A percentile compares a stretch with the other conserved stretches of the same genome.
Evolutionary conservation across 2,329 filamentous ascomycete genomes (phyloP).

Genomic region (Cladosporium sp.): DNA sequence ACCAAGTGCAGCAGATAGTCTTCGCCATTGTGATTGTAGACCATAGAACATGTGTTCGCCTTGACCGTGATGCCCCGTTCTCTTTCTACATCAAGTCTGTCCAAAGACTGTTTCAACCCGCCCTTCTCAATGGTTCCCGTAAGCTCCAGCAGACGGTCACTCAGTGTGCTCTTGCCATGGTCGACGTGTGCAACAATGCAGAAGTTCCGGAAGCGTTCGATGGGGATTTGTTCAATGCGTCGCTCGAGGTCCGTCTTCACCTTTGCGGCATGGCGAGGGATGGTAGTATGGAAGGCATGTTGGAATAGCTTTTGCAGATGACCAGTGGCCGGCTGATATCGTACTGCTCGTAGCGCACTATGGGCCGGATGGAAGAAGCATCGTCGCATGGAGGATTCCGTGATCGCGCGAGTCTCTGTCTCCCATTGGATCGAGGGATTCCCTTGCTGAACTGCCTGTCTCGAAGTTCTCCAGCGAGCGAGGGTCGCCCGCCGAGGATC

Average conservation of each 20-base stretch:
- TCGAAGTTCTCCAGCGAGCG: conserved; percentile 9
- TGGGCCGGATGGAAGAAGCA: conserved; percentile 38
- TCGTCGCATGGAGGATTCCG: conserved; percentile 48
- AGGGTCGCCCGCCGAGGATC: conserved; percentile 11
- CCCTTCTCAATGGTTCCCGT: conserved; percentile 89
- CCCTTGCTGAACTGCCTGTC: neutral
- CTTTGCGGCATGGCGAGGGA: conserved; percentile 39
- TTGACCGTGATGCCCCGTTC: conserved; percentile 98
- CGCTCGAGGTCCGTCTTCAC: conserved; percentile 57
- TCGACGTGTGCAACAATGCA: conserved; percentile 99
- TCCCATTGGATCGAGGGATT: neutral
- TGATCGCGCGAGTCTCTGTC: conserved; percentile 18
- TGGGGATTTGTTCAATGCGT: conserved; percentile 71
- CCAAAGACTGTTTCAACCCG: conserved; percentile 89
- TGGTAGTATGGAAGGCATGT: conserved; percentile 16
- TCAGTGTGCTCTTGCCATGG: conserved; percentile 96
- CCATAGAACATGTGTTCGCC: conserved; percentile 97
- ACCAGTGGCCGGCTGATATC: conserved; percentile 17
- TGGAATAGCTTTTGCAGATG: conserved; percentile 9
- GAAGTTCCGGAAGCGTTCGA: conserved; percentile 85
- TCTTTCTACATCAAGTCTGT: conserved; percentile 94
- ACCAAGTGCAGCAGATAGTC: conserved; percentile 95
- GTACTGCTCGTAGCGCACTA: conserved; percentile 20
- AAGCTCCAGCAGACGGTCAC: conserved; percentile 86
- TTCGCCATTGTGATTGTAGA: conserved; percentile 80